Conservation (phyloP, 2,329 filamentous ascomycete genomes). For the Trichophaea hybrida region DNA sequence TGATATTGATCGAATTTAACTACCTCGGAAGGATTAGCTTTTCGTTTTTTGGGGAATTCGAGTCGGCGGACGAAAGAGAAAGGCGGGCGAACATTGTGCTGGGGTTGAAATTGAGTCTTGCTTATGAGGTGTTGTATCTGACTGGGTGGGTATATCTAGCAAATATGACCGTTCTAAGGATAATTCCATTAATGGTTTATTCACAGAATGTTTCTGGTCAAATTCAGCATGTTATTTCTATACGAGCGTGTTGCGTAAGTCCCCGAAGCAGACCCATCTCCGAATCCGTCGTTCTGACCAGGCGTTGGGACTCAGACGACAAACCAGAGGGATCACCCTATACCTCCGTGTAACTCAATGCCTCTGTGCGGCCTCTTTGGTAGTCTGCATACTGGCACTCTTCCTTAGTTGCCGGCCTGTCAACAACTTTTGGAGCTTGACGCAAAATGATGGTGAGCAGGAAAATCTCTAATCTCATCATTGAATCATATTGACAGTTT, state of each 20-base stretch:
- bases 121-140: conserved; percentile 25
- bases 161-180: neutral
- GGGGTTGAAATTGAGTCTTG: conserved; percentile 25
- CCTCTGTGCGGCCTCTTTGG: conserved; percentile 28
- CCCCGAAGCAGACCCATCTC: neutral
- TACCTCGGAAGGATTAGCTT: conserved; percentile 24
- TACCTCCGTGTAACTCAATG: conserved; percentile 26
- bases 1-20: conserved; percentile 23
- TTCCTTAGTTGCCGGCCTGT: conserved; percentile 29
- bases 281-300: neutral
- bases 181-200: neutral
- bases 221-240: conserved; percentile 27
- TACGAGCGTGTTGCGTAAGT: conserved; percentile 25
- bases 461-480: neutral
- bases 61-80: conserved; percentile 17
- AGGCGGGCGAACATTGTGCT: conserved; percentile 20
- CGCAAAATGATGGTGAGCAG: conserved; percentile 18
- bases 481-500: neutral
- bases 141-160: conserved; percentile 11
- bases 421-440: conserved; percentile 25
- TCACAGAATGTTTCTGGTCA: conserved; percentile 23
- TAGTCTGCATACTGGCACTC: conserved; percentile 28
- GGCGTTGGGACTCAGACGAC: conserved; percentile 10
- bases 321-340: conserved; percentile 25
- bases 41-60: conserved; percentile 17